Conservation (phyloP, 2,329 filamentous ascomycete genomes). For the Lachnellula occidentalis region DNA sequence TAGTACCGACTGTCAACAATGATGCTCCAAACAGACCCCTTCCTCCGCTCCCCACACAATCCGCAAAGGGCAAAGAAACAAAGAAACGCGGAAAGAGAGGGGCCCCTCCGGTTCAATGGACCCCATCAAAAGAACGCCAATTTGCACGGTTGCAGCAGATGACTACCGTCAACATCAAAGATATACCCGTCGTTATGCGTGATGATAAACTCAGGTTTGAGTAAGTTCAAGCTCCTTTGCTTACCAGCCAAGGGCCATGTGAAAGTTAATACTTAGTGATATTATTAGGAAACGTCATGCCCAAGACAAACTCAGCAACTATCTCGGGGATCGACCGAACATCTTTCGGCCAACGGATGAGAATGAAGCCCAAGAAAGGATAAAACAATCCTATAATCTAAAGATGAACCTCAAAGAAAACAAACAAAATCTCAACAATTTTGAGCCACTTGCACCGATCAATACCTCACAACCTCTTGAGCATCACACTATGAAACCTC, state of each 20-base stretch:
- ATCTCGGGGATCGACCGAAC: conserved; percentile 1
- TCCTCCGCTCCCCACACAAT: too few species aligned
- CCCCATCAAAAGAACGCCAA: not conserved
- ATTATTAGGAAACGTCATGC: conserved; percentile 4
- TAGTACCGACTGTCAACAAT: too few species aligned
- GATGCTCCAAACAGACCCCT: too few species aligned
- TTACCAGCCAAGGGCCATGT: too few species aligned
- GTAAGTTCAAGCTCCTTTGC: not conserved
- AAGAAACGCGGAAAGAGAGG: too few species aligned
- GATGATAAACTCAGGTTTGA: conserved; percentile 1
- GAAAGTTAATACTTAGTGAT: not conserved
- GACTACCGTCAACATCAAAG: conserved; percentile 1
- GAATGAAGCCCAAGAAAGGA: not conserved
- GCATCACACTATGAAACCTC: too few species aligned
- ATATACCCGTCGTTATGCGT: conserved; percentile 3
- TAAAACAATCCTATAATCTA: not conserved
- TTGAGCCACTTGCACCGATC: too few species aligned
- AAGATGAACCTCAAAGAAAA: not conserved
- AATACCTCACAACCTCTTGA: too few species aligned
- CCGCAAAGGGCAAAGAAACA: too few species aligned
- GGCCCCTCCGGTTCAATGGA: not conserved
- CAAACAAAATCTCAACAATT: too few species aligned
- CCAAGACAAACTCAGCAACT: conserved; percentile 1
- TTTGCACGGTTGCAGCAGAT: not conserved
- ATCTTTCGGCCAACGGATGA: not conserved